Percentiles rank a stretch among this genome's conserved stretches.
Evolutionary conservation across 805 yeast species (phyloP).

Genomic region (Ogataea henricii): DNA sequence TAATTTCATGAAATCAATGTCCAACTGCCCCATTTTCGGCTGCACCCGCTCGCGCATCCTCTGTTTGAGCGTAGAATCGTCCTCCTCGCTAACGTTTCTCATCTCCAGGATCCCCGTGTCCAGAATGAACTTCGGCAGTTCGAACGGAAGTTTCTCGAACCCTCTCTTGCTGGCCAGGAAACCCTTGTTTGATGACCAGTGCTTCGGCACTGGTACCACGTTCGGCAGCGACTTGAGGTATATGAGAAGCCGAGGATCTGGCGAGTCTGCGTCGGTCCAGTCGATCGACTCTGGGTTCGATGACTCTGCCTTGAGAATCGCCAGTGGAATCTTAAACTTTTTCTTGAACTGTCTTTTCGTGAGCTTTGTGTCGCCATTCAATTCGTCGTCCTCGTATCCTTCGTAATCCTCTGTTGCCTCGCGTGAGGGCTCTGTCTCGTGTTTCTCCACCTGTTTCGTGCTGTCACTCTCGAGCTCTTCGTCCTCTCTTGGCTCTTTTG

Average conservation of each 20-base stretch:
- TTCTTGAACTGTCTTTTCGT: slow-evolving; percentile 55
- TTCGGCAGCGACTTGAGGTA: slow-evolving; percentile 66
- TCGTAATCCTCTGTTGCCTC: slow-evolving; percentile 18
- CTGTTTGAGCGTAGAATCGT: slow-evolving; percentile 64
- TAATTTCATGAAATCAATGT: slow-evolving; percentile 79
- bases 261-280: slow-evolving; percentile 85
- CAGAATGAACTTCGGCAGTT: slow-evolving; percentile 72
- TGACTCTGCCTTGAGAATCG: slow-evolving; percentile 63
- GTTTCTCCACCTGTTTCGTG: neutral
- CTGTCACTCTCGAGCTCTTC: neutral
- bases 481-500: neutral
- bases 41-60: slow-evolving; percentile 81
- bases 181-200: slow-evolving; percentile 82
- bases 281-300: slow-evolving; percentile 73
- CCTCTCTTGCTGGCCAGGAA: slow-evolving; percentile 69
- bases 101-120: slow-evolving; percentile 87
- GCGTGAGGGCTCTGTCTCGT: slow-evolving; percentile 19
- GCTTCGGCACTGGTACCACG: slow-evolving; percentile 73
- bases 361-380: slow-evolving; percentile 21
- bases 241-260: slow-evolving; percentile 69
- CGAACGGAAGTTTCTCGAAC: slow-evolving; percentile 67
- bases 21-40: slow-evolving; percentile 84
- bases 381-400: slow-evolving; percentile 26
- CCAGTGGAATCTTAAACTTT: slow-evolving; percentile 60
- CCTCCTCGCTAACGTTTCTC: slow-evolving; percentile 62